Base-by-base conservation (phyloP, 140 eudicot genomes). In the Stevia rebaudiana region DNA sequence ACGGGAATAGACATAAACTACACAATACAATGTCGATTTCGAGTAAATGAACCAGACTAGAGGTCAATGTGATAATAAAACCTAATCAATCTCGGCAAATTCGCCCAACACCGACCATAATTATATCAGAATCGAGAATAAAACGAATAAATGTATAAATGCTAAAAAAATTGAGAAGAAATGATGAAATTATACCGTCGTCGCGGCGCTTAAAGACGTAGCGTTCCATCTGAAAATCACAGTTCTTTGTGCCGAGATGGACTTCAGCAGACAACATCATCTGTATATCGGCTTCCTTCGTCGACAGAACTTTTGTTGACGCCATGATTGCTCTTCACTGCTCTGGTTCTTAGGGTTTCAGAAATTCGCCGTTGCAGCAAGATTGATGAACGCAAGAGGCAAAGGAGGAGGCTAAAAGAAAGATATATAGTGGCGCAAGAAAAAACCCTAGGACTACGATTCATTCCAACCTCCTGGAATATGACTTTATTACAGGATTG, bases 181-280 rank as follows among this genome's bases (percentile, higher is more conserved):
- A 15, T 36, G 37, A 5, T 6, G 8, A 11, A n/a, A 11, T 6
- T 0, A 43, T 70, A 83, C 90, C 90, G 42, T 83, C 86, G 41
- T 80, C 78, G 12, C 95, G 95, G 76, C 95, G 95, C 79, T 83
- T 83, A 71, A 87, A 87, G n/a, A 79, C 85, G 71, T 87, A 87
- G 21, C 95, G 88, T 46, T 87, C 95, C 95, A 87, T 87, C 52
- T 87, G 95, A 47, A 87, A 87, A 41, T 87, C 91, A 35, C 91
- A 87, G 74, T 87, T 87, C 56, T 87, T 87, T 52, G 95, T 87
- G 63, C 95, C 95, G 55, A 87, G 86, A 65, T 87, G 95, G 17
- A 83, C 95, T 51, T 87, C 86, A 19, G 95, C 91, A 3, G 91
- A 85, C 73, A 84, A 41, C 91, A 87, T 83, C 88, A 87, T 83